Evolutionary conservation across 1,284 basidiomycete species (phyloP).

Genomic region (Wallemia hederae): DNA sequence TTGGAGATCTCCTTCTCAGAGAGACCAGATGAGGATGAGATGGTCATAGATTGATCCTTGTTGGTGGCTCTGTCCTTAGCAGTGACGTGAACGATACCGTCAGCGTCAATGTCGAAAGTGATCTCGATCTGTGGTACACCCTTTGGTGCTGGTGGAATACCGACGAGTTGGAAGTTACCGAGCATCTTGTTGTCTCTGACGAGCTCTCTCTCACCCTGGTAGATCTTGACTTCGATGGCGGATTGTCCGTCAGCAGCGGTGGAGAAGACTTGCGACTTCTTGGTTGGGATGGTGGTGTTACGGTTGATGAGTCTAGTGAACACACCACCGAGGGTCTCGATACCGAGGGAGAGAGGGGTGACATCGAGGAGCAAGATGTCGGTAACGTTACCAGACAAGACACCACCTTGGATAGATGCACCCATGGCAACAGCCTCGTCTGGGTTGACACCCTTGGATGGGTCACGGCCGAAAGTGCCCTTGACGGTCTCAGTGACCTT

Average conservation of each 20-base stretch:
- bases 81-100: constrained; percentile 87
- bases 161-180: constrained; percentile 95
- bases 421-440: constrained; percentile 84
- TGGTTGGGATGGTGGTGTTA: constrained; percentile 97
- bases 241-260: constrained; percentile 90
- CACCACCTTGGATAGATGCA: constrained; percentile 79
- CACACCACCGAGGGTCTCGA: constrained; percentile 92
- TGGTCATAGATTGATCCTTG: constrained; percentile 80
- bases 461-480: constrained; percentile 70
- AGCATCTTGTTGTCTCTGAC: constrained; percentile 96
- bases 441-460: constrained; percentile 91
- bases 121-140: constrained; percentile 97
- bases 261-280: constrained; percentile 96
- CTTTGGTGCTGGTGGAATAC: constrained; percentile 89
- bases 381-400: constrained; percentile 80
- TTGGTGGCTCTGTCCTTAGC: constrained; percentile 90
- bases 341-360: constrained; percentile 70
- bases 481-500: constrained; percentile 80
- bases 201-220: constrained; percentile 93
- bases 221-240: constrained; percentile 90
- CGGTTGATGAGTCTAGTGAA: constrained; percentile 70
- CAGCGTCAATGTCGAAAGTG: constrained; percentile 94
- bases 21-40: constrained; percentile 87
- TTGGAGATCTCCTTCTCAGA: constrained; percentile 89
- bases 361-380: constrained; percentile 90